Base-by-base conservation (phyloP, 495 filamentous ascomycete species). In the Cercophora scortea region DNA sequence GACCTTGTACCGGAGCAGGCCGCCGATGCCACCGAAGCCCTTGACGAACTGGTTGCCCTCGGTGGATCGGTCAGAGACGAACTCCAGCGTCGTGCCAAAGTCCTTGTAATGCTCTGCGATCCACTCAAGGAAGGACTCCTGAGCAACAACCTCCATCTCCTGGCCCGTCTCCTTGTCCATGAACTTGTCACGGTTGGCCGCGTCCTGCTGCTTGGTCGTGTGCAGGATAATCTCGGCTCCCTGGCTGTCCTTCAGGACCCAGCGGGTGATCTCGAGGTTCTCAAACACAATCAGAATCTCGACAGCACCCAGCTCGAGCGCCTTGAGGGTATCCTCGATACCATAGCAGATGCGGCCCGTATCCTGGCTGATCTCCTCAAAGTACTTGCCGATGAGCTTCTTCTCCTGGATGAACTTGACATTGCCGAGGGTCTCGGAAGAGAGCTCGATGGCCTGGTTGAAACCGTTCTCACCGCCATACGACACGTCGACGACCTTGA, bases 321-420 rank as follows among this genome's bases (percentile, higher is more conserved):
- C 93, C 76, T 95, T 96, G 57, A 98, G 80, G 6, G 94, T 97
- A 67, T 98, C 93, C 15, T 97, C 93, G 45, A 97, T 81, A 76
- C 93, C 92, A 66, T 98, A 98, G 76, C 93, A 98, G 55, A 98
- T 83, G 62, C 87, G 90, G 53, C 93, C 93, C 44, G 84, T 92
- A 61, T 98, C 94, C 65, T 95, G 90, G 60, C 88, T 95, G 64
- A 98, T 96, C 72, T 98, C 90, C 66, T 97, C 89, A 63, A 98
- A 98, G 79, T 98, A 98, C 61, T 85, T 90, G 62, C 90, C 89
- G 64, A 98, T 98, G 47, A 98, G 81, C 77, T 95, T 96, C 86
- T 98, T 98, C 80, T 98, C 93, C 71, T 98, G 93, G 68, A 98
- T 95, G 71, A 98, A 98, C 71, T 98, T 98, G 77, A 98, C 93